phyloP scores from a whole-genome alignment of 2,329 filamentous ascomycete genomes.

The Stachybotrys chartarum region DNA sequence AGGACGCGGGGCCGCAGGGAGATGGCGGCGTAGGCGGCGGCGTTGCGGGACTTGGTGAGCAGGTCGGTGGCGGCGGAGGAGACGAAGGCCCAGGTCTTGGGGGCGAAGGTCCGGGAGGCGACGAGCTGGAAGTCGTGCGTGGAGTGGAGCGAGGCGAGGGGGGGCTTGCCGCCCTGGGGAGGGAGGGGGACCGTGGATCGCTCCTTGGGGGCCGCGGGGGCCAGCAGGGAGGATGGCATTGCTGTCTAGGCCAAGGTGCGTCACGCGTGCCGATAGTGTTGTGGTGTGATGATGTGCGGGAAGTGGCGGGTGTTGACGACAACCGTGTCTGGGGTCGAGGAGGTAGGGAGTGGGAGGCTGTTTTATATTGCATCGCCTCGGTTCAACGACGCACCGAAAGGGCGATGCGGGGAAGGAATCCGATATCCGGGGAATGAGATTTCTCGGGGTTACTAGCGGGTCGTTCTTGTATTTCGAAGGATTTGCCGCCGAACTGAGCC shows the following conservation, averaged over 20 bases:
- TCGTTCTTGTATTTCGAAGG: too few relatives aligned
- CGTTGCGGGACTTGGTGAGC: constrained; percentile 51
- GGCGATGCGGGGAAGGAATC: not conserved
- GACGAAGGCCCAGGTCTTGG: constrained; percentile 65
- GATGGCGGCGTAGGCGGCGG: constrained; percentile 45
- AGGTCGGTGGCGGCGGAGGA: constrained; percentile 57
- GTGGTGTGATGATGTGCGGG: too few relatives aligned
- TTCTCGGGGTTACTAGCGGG: too few relatives aligned
- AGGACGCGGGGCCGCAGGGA: constrained; percentile 53
- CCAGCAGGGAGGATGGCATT: not conserved
- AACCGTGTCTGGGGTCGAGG: too few relatives aligned
- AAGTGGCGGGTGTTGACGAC: too few relatives aligned
- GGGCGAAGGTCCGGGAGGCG: constrained; percentile 45
- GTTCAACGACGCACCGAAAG: not conserved
- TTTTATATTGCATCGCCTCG: not conserved
- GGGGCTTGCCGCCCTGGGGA: not conserved
- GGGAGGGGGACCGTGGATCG: not conserved
- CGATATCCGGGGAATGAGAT: not conserved
- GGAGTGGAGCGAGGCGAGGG: constrained; percentile 10
- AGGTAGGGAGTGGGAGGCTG: too few relatives aligned
- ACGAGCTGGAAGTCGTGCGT: constrained; percentile 51
- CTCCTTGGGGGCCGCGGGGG: not conserved
- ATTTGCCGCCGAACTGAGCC: too few relatives aligned
- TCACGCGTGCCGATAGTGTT: too few relatives aligned
- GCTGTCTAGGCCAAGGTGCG: not conserved